Evolutionary conservation across 2,329 filamentous ascomycete genomes (phyloP), one percentile per base, ranked within the genome.

Genomic region (Thelonectria olida): DNA sequence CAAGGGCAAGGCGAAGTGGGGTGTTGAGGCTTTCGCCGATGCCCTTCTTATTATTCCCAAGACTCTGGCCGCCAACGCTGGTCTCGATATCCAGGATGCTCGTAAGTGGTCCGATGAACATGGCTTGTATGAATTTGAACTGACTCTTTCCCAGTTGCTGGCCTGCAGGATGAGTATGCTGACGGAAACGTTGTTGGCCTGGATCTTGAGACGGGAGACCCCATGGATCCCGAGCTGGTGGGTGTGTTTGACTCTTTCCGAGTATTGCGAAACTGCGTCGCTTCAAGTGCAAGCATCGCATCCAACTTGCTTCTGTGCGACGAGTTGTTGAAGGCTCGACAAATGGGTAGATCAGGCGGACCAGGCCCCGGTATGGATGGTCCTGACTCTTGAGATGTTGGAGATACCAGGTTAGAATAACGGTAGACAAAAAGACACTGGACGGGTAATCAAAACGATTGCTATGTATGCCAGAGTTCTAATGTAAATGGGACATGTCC

Each of bases 1-100:
- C 75, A 99, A 97, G 85, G 96, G 96, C 73, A 99, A 99, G 85
- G 92, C 95, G 39, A 97, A 97, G 82, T 97, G 89, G 85, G 96
- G 96, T 76, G 94, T 99, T 7, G 88, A 90, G 68, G 96, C 96
- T 7, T 99, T 99, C 77, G 92, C 96, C 7, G 95, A 99, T 79
- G 95, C 96, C 54, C 85, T 99, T 45, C 85, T 99, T 64, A 85
- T 99, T 72, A 98, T 99, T 73, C 96, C 96, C 73, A 99, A 99
- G 87, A 98, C 94, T 2, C 85, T 99, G 66, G 96, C 96, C 45
- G 93, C 94, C 68, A 99, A 99, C 75, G 93, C 93, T 53, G 96
- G 96, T 62, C 94, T 97, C 72, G 96, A 99, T 74, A 92, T 99
- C 64, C 96, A 99, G 80, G 96, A 99, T 81, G 90, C 93, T 68